Conservation (phyloP, 192 early-diverging fungal genomes). For the Coemansia sp. region DNA sequence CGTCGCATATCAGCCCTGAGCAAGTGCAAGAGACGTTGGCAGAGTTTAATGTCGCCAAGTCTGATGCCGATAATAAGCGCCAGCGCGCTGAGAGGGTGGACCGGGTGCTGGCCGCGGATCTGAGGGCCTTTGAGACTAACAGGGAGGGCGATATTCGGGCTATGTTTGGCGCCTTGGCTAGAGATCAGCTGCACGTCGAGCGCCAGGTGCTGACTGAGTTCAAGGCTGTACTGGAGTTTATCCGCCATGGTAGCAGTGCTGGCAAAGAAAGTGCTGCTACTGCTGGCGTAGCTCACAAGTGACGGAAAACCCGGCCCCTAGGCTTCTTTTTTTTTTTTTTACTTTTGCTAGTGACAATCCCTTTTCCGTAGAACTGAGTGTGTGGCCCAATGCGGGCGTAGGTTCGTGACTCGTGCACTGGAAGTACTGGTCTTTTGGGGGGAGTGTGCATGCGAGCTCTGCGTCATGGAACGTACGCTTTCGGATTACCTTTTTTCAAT, state of each 20-base stretch:
- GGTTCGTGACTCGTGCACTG: neutral
- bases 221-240: conserved; percentile 47
- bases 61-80: conserved; percentile 47
- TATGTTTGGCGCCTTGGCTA: conserved; percentile 45
- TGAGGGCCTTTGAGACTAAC: conserved; percentile 46
- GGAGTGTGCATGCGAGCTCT: neutral
- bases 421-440: neutral
- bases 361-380: neutral
- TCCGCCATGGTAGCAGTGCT: conserved; percentile 19
- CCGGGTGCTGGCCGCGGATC: conserved; percentile 46
- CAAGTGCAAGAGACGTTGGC: conserved; percentile 53
- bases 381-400: neutral
- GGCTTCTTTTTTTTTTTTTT: neutral
- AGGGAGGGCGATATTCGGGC: conserved; percentile 44
- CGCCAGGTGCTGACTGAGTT: conserved; percentile 47
- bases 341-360: neutral
- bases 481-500: neutral
- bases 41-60: conserved; percentile 50
- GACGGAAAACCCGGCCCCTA: too few relatives aligned
- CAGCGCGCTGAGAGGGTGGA: conserved; percentile 53
- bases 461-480: neutral
- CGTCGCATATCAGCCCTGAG: conserved; percentile 48
- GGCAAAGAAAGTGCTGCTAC: neutral
- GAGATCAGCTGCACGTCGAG: conserved; percentile 50
- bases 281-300: neutral